These are phyloP conservation scores for Aureobasidium musti DNA, from an alignment of 2,329 filamentous ascomycete species.

Conservation along the genomic window DNA sequence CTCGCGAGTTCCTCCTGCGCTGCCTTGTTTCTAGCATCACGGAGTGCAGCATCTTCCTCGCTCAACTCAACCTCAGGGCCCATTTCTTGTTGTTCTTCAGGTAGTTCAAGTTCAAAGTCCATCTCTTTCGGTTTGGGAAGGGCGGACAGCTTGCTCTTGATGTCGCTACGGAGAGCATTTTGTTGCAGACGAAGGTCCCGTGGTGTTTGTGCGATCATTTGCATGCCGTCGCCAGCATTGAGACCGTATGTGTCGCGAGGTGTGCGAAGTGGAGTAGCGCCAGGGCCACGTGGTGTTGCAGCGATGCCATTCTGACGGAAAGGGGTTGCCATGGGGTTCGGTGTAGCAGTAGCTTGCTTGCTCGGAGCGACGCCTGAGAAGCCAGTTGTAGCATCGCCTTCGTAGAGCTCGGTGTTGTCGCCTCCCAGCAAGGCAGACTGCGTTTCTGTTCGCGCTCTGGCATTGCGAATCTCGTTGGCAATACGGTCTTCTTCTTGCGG, in stretches of 20 bases:
- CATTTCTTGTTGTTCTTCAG: conserved; percentile 73
- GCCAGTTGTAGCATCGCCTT: conserved; percentile 79
- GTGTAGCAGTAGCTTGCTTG: conserved; percentile 80
- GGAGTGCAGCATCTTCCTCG: conserved; percentile 71
- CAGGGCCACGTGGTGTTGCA: conserved; percentile 64
- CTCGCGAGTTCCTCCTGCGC: conserved; percentile 64
- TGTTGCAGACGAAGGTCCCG: conserved; percentile 73
- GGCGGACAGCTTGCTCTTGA: conserved; percentile 73
- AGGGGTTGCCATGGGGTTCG: conserved; percentile 93
- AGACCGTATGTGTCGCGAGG: conserved; percentile 85
- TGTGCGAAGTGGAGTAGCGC: conserved; percentile 82
- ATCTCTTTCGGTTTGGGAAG: conserved; percentile 90
- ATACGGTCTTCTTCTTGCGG: conserved; percentile 93
- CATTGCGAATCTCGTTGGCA: conserved; percentile 94
- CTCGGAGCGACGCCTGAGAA: conserved; percentile 83
- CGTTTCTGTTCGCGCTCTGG: conserved; percentile 85
- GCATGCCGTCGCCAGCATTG: conserved; percentile 70
- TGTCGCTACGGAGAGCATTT: conserved; percentile 64
- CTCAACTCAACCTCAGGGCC: conserved; percentile 53
- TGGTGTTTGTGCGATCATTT: conserved; percentile 72
- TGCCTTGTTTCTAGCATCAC: conserved; percentile 68
- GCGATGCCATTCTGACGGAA: conserved; percentile 63
- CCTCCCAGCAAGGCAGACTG: conserved; percentile 91
- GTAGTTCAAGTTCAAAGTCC: conserved; percentile 91
- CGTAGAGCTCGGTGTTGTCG: conserved; percentile 86